Percentiles rank a stretch among this genome's conserved stretches.
These are phyloP conservation scores for Ustilago vetiveriae DNA, from an alignment of 1,284 basidiomycete species.

Conservation along the genomic window DNA sequence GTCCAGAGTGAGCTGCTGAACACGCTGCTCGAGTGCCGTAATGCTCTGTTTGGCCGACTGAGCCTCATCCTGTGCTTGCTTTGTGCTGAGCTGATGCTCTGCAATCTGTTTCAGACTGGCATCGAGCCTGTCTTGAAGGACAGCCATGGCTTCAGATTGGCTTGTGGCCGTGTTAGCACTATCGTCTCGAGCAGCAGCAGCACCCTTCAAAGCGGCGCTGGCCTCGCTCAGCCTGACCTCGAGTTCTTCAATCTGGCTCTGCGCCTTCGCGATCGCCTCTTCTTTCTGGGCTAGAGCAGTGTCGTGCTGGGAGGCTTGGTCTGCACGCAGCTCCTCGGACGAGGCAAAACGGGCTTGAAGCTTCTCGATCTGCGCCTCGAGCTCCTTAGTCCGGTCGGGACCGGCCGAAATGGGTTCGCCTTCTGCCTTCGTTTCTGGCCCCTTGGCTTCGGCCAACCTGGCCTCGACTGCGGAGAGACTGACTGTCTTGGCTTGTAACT, in stretches of 20 bases:
- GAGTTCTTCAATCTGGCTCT: slow-evolving; percentile 25
- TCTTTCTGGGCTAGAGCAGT: slow-evolving; percentile 22
- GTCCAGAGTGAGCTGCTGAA: slow-evolving; percentile 23
- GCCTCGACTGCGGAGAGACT: slow-evolving; percentile 50
- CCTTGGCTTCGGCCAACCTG: slow-evolving; percentile 22
- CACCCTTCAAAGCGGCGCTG: slow-evolving; percentile 14
- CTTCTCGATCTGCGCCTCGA: slow-evolving; percentile 33
- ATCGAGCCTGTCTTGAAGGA: slow-evolving; percentile 18
- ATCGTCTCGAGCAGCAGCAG: slow-evolving; percentile 15
- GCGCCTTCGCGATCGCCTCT: slow-evolving; percentile 21
- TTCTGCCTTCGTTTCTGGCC: neutral
- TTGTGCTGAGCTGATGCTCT: slow-evolving; percentile 18
- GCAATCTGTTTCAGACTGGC: slow-evolving; percentile 26
- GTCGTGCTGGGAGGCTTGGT: slow-evolving; percentile 20
- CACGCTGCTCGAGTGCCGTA: slow-evolving; percentile 23
- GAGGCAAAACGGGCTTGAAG: slow-evolving; percentile 20
- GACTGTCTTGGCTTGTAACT: slow-evolving; percentile 49
- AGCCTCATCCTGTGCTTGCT: slow-evolving; percentile 26
- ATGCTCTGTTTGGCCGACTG: slow-evolving; percentile 14
- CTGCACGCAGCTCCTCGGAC: slow-evolving; percentile 11
- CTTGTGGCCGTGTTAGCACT: slow-evolving; percentile 6
- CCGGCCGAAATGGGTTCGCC: slow-evolving; percentile 5
- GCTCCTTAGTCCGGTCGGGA: slow-evolving; percentile 18
- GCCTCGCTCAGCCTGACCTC: slow-evolving; percentile 23
- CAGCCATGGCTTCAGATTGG: slow-evolving; percentile 22